Conservation (phyloP, 768 basidiomycete species). For the Hirschioporus abietinus region DNA sequence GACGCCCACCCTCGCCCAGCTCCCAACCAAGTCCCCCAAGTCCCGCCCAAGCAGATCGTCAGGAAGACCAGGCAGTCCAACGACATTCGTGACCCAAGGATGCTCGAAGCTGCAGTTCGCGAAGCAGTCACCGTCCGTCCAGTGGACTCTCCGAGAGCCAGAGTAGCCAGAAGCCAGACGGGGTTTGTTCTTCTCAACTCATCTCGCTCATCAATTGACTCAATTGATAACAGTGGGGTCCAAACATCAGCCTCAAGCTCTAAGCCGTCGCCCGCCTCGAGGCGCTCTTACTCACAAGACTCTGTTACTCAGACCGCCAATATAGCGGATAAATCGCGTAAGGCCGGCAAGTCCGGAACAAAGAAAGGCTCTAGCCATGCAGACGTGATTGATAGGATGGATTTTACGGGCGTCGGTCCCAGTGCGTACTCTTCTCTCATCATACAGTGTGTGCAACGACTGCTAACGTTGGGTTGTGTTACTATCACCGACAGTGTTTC, state of each 20-base stretch:
- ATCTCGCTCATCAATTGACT: slow-evolving; percentile 9
- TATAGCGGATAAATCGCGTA: slow-evolving; percentile 35
- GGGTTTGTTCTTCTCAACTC: slow-evolving; percentile 31
- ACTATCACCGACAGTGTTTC: slow-evolving; percentile 57
- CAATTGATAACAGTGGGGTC: not conserved
- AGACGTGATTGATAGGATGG: slow-evolving; percentile 86
- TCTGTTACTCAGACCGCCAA: slow-evolving; percentile 35
- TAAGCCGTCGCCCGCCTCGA: slow-evolving; percentile 23
- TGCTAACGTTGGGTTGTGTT: slow-evolving; percentile 15
- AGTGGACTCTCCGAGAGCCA: slow-evolving; percentile 37
- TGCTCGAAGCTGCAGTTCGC: slow-evolving; percentile 43
- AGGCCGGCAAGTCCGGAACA: slow-evolving; percentile 43
- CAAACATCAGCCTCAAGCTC: slow-evolving; percentile 2
- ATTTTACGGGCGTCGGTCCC: slow-evolving; percentile 78
- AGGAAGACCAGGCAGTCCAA: slow-evolving; percentile 18
- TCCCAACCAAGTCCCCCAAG: not conserved
- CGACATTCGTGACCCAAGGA: slow-evolving; percentile 32
- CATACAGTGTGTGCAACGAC: not conserved
- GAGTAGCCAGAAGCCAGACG: slow-evolving; percentile 57
- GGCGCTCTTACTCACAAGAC: slow-evolving; percentile 48
- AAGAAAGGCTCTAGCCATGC: slow-evolving; percentile 80
- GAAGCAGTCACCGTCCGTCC: slow-evolving; percentile 60
- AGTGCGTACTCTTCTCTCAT: slow-evolving; percentile 45
- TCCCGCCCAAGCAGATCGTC: slow-evolving; percentile 10
- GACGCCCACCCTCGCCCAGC: slow-evolving; percentile 21